Evolutionary conservation across 1,139 yeast species (phyloP).

Genomic region (Yamadazyma membranifaciens): DNA sequence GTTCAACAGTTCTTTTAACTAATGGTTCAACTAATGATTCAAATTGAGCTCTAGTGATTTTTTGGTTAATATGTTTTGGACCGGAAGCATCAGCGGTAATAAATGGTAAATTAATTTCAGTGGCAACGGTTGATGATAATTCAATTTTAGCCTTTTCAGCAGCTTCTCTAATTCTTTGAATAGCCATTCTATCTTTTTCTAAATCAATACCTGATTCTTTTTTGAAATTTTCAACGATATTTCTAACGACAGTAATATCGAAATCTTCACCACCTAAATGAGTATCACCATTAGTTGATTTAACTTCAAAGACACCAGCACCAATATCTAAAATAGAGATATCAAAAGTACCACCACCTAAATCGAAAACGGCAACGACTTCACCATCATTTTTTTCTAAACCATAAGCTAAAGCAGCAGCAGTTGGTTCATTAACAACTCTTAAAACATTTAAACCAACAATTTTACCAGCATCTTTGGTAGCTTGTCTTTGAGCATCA

Average conservation of each 20-base stretch:
- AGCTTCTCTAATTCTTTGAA: conserved; percentile 99
- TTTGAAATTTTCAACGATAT: conserved; percentile 90
- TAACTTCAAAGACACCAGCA: conserved; percentile 85
- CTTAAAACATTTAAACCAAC: conserved; percentile 94
- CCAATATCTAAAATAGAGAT: conserved; percentile 81
- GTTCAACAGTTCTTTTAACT: conserved; percentile 91
- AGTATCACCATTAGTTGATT: conserved; percentile 87
- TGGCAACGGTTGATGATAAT: conserved; percentile 87
- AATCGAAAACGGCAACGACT: conserved; percentile 81
- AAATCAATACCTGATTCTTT: conserved; percentile 89
- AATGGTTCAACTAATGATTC: conserved; percentile 89
- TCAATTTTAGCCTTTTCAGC: conserved; percentile 99
- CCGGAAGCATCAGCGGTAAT: conserved; percentile 95
- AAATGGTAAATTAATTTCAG: conserved; percentile 96
- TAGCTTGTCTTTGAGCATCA: conserved; percentile 98
- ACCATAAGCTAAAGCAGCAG: conserved; percentile 98
- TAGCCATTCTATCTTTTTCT: conserved; percentile 93
- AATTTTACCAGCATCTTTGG: conserved; percentile 98
- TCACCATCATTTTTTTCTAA: conserved; percentile 76
- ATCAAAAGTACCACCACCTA: conserved; percentile 91
- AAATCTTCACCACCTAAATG: conserved; percentile 93
- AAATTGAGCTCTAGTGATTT: conserved; percentile 88
- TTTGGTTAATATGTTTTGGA: conserved; percentile 97
- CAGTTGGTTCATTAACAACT: conserved; percentile 98
- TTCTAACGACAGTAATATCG: conserved; percentile 83